A percentile compares a stretch with the other conserved stretches of the same genome.
Evolutionary conservation across 2,329 filamentous ascomycete species (phyloP).

Genomic region (Ophiosphaerella narmari): DNA sequence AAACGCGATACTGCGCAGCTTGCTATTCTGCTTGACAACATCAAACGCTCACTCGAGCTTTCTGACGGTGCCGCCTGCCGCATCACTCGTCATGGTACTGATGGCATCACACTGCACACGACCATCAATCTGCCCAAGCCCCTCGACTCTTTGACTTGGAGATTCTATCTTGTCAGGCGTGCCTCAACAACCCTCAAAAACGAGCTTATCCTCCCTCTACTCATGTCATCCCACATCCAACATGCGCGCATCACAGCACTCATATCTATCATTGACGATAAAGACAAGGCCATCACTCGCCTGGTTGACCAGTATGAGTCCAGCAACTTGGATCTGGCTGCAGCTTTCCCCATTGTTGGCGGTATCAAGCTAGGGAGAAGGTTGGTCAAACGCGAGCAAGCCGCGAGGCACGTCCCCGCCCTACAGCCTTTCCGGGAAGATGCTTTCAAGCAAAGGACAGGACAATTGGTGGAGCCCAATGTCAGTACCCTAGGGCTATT

Average conservation of each 20-base stretch:
- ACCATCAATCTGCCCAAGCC: conserved; percentile 66
- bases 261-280: conserved; percentile 57
- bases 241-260: conserved; percentile 56
- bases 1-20: conserved; percentile 69
- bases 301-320: conserved; percentile 63
- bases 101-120: conserved; percentile 57
- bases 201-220: conserved; percentile 58
- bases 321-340: conserved; percentile 59
- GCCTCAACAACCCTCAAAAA: conserved; percentile 50
- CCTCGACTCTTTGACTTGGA: conserved; percentile 68
- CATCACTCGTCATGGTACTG: conserved; percentile 34
- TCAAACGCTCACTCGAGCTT: conserved; percentile 56
- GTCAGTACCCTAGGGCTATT: conserved; percentile 39
- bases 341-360: conserved; percentile 61
- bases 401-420: conserved; percentile 60
- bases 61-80: conserved; percentile 44
- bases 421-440: conserved; percentile 58
- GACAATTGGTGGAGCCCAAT: conserved; percentile 24
- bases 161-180: conserved; percentile 58
- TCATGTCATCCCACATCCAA: conserved; percentile 55
- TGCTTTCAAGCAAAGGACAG: conserved; percentile 48
- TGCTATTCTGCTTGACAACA: conserved; percentile 66
- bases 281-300: conserved; percentile 63
- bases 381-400: conserved; percentile 54
- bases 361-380: conserved; percentile 53